Evolutionary conservation across 208 protist species (phyloP), one percentile per base, ranked within the genome.

Genomic region (Sergeia podlipaevii): DNA sequence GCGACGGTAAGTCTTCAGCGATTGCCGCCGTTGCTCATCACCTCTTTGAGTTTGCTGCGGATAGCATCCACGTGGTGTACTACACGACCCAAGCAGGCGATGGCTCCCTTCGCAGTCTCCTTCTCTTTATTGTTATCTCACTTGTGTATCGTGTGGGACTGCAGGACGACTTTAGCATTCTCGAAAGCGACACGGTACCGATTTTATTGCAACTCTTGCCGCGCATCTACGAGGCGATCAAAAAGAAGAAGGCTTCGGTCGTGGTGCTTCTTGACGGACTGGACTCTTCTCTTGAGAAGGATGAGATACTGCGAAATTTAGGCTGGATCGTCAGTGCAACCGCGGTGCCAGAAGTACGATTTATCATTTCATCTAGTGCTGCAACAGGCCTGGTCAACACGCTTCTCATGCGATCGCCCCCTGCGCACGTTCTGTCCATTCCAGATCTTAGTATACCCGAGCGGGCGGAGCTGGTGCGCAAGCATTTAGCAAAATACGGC

Each of bases 1-100:
- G 81, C 17, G 70, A 85, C 49, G 88, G 88, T 11, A 86, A 87
- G 54, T 91, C 84, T 0, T 82, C 79, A 2, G 68, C 78, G 4
- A 24, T 80, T 32, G 84, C 88, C 0, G 69, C 76, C 0, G 33
- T 91, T 13, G 43, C 60, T 13, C 41, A 72, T 29, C 65, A 72
- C 24, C 37, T 91, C 3, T 36, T 61, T 5, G 3, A 57, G 11
- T 52, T 67, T 13, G 56, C 54, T n/a, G 39, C 50, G n/a, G 54
- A 53, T 5, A 69, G 70, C 54, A 24, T 53, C 24, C 11, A 43
- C 1, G 56, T 83, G n/a, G 49, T 89, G n/a, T 85, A 80, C 48
- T 90, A 83, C 60, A 60, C 85, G 7, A 42, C 62, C 2, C 79
- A 90, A 50, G 85, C 75, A 1, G 68, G 76, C 21, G 77, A 85